Percentiles rank a stretch among this genome's conserved stretches.
phyloP scores from a whole-genome alignment of 2,329 filamentous ascomycete genomes.

The Verticillium albo-atrum region DNA sequence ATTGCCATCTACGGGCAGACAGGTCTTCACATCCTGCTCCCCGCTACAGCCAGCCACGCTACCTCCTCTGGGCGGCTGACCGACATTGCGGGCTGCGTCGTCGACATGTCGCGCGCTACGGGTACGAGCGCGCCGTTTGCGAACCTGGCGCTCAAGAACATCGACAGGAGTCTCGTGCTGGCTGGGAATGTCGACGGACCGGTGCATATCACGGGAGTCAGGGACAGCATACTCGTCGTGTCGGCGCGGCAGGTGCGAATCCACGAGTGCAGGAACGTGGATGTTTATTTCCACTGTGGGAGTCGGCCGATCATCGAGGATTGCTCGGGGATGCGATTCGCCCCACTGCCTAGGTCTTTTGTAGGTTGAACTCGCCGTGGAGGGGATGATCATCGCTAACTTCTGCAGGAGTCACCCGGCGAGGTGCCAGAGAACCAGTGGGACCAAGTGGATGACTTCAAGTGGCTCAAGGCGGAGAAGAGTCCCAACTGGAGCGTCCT shows the following conservation, averaged over 20 bases:
- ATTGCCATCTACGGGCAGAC: conserved; percentile 64
- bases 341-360: conserved; percentile 65
- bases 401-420: conserved; percentile 19
- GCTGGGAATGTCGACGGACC: conserved; percentile 76
- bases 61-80: conserved; percentile 71
- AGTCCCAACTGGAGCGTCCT: conserved; percentile 87
- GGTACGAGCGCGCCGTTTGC: conserved; percentile 59
- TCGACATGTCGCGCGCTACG: conserved; percentile 73
- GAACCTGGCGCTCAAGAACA: conserved; percentile 61
- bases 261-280: conserved; percentile 77
- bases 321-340: conserved; percentile 74
- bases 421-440: conserved; percentile 60
- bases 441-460: conserved; percentile 94
- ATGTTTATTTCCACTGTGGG: conserved; percentile 76
- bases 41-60: conserved; percentile 63
- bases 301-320: conserved; percentile 94
- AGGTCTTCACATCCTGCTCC: conserved; percentile 72
- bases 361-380: conserved; percentile 45
- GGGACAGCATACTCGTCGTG: conserved; percentile 71
- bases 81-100: conserved; percentile 64
- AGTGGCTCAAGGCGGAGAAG: conserved; percentile 82
- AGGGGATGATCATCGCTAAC: conserved; percentile 1
- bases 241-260: conserved; percentile 85
- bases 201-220: conserved; percentile 74
- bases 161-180: conserved; percentile 68